Base-by-base conservation (phyloP, 257 asterid genomes). In the Handroanthus guayacan region DNA sequence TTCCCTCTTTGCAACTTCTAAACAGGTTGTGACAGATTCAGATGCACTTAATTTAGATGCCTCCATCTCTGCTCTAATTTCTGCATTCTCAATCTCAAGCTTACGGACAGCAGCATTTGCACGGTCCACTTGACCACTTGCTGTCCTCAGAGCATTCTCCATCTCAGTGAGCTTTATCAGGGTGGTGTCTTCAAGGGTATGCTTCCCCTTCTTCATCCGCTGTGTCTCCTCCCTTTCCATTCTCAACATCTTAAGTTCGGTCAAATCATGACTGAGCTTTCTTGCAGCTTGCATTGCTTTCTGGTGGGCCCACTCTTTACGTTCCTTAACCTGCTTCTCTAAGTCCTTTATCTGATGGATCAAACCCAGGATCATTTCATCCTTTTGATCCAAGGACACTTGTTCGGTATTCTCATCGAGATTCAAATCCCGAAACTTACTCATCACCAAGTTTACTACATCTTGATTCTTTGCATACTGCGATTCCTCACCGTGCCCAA, bases 271-370 rank as follows among this genome's bases (percentile, higher is more conserved):
- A 74, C 97, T 87, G 56, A 95, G 91, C 92, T 89, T 95, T 68
- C 94, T 85, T 11, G 99, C 99, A 67, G 99, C 99, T 83, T 92
- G 97, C 94, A 95, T 89, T 3, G 99, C 98, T 84, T 92, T 95
- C 79, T 92, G 91, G 73, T 91, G 98, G 16, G 98, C 99, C 99
- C 99, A 92, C 36, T 91, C 99, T 80, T 91, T 92, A 17, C 94
- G 84, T 67, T 95, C 99, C 85, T 89, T 89, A 62, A 89, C 97
- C 79, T 91, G 94, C 55, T 83, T 88, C 87, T 95, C 97, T 12
- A 92, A 87, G 73, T 91, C 97, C 89, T 92, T 91, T 60, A 91
- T 87, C 90, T 91, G 96, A 77, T 84, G 90, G 51, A 91, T 74
- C 89, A 92, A 83, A 79, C 86, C 83, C n/a, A 95, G 63, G 62